phyloP scores from a whole-genome alignment of 805 yeast species.

The fission yeast (Schizosaccharomyces pombe) region ASM294v3 CU329670.1:1042001-1042500 shows the following conservation, averaged over 20 bases:
- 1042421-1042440: conserved; percentile 85
- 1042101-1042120: conserved; percentile 82
- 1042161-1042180: conserved; percentile 76
- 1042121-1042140: conserved; percentile 96
- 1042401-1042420: conserved; percentile 88
- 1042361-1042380: conserved; percentile 78
- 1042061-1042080: conserved; percentile 47
- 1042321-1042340: conserved; percentile 20
- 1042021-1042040: too few relatives aligned
- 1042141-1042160: conserved; percentile 94
- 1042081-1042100: conserved; percentile 87
- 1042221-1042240: conserved; percentile 87
- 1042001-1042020: too few relatives aligned
- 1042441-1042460: conserved; percentile 96
- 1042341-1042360: conserved; percentile 30
- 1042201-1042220: conserved; percentile 89
- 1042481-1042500: neutral
- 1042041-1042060: too few relatives aligned
- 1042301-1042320: conserved; percentile 81
- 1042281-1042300: conserved; percentile 85
- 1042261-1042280: conserved; percentile 87
- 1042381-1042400: conserved; percentile 78
- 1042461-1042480: conserved; percentile 20
- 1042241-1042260: conserved; percentile 90
- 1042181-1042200: conserved; percentile 91